Evolutionary conservation across 2,329 filamentous ascomycete species (phyloP), one percentile per base, ranked within the genome.

Genomic region (Rhinocladiella similis): DNA sequence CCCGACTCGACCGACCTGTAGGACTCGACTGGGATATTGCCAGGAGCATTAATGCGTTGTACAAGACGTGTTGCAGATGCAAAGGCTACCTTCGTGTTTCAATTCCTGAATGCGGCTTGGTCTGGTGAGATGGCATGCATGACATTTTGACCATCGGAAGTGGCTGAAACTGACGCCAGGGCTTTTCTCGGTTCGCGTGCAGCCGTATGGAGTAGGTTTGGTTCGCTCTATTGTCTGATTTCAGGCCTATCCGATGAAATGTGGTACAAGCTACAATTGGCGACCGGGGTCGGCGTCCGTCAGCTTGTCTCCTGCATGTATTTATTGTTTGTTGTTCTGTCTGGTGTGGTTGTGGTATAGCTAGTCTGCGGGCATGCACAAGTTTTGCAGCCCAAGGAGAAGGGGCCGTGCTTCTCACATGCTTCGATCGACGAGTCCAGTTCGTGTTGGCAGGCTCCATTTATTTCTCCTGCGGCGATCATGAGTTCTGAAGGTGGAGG

Each of bases 361-460:
- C 36, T 7, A 16, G 38, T 41, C 47, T 48, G 47, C 47, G 20
- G 56, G 56, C 56, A n/a, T n/a, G n/a, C n/a, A n/a, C n/a, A n/a
- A n/a, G n/a, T n/a, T n/a, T n/a, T n/a, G n/a, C n/a, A n/a, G n/a
- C n/a, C n/a, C n/a, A n/a, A n/a, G n/a, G n/a, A n/a, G 43, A 22
- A 46, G 16, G 22, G 13, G 43, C 43, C 43, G 20, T n/a, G 25
- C 19, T 22, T 46, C n/a, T 46, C 43, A 46, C 43, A 46, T 46
- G 43, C 43, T n/a, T 27, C 22, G 43, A 46, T 41, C n/a, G 38
- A 41, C 38, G 38, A 19, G 38, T 41, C 38, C 14, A 41, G 38
- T 19, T 5, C n/a, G 38, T 19, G 38, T 4, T 41, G n/a, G 38
- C 38, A 5, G 38, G 29, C 29, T 33, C 29, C 29, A 33, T 33